Conservation (phyloP, 1,284 basidiomycete species). For the Ceratobasidium sp. region DNA sequence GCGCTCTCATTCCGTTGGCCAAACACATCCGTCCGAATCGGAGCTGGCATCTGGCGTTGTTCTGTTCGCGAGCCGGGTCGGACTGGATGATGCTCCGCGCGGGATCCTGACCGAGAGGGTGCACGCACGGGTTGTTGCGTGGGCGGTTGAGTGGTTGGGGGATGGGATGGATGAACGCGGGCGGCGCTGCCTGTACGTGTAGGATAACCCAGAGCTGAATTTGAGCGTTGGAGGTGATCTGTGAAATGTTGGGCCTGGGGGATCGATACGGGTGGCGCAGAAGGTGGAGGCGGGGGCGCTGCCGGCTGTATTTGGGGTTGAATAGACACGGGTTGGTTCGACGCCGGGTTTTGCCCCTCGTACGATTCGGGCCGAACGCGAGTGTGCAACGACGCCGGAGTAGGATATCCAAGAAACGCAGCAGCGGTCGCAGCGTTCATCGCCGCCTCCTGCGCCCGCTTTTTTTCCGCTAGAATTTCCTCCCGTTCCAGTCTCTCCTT, state of each 20-base stretch:
- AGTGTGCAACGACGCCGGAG: slow-evolving; percentile 23
- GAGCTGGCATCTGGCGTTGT: not conserved
- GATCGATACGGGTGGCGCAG: slow-evolving; percentile 19
- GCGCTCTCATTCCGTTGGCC: slow-evolving; percentile 36
- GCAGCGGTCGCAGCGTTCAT: slow-evolving; percentile 20
- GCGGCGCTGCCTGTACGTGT: slow-evolving; percentile 26
- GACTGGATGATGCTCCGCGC: slow-evolving; percentile 23
- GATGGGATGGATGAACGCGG: not conserved
- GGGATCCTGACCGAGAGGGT: slow-evolving; percentile 45
- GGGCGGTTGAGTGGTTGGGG: slow-evolving; percentile 5
- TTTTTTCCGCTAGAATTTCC: slow-evolving; percentile 17
- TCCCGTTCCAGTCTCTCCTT: slow-evolving; percentile 33
- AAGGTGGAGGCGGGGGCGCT: not conserved
- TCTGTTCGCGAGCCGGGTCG: slow-evolving; percentile 28
- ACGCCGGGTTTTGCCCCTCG: slow-evolving; percentile 18
- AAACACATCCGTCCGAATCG: slow-evolving; percentile 33
- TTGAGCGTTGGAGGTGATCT: slow-evolving; percentile 10
- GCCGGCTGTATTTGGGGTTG: slow-evolving; percentile 31
- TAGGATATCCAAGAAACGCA: slow-evolving; percentile 18
- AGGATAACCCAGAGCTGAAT: slow-evolving; percentile 1
- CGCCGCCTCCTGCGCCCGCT: slow-evolving; percentile 36
- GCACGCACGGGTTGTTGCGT: not conserved
- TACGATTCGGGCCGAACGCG: slow-evolving; percentile 40
- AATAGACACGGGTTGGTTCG: slow-evolving; percentile 7
- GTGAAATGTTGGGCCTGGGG: slow-evolving; percentile 36